Base-by-base conservation (phyloP, 179 eudicot species). In the Sideroxylon spinosum region DNA sequence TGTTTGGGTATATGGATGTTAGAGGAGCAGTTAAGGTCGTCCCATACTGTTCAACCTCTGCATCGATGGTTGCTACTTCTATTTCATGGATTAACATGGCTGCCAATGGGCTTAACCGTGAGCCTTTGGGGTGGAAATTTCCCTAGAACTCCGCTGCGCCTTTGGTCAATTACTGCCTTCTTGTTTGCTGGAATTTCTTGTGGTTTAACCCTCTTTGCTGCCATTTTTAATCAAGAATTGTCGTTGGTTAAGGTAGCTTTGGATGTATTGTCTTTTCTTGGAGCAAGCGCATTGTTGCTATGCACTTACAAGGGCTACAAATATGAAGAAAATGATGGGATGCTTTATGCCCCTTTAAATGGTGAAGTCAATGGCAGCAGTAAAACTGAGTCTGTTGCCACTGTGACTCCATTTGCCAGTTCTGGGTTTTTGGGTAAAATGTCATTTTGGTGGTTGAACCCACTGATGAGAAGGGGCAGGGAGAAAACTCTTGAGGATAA, bases 11-110 rank as follows among this genome's bases (percentile, higher is more conserved):
- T 85, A 69, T 90, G 89, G 92, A 79, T 79, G 63, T 73, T 93
- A 56, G 85, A 53, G 69, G 85, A 87, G 74, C 82, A 87, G 74
- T 57, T 84, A 64, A 84, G 85, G 69, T 81, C 77, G 69, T 62
- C 32, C 37, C 81, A 84, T 19, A 76, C 85, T 60, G 46, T 81
- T 48, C 71, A 81, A 1, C 93, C 94, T 76, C 56, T 89, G 8
- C 89, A 93, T 86, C 78, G 82, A 85, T 93, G 97, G 93, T 63
- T 81, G 29, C 60, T 86, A 11, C 49, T 74, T 68, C 37, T 86
- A 25, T 68, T 87, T 62, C 94, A 93, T 32, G 98, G 98, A 20
- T 29, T 85, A 9, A 78, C 88, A 75, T 90, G 97, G 97, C 74
- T 88, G 71, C 63, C 83, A 22, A 74, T 93, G 13, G 87, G 91